phyloP scores from a whole-genome alignment of 2,329 filamentous ascomycete species.

The Hypoxylon rubiginosum region DNA sequence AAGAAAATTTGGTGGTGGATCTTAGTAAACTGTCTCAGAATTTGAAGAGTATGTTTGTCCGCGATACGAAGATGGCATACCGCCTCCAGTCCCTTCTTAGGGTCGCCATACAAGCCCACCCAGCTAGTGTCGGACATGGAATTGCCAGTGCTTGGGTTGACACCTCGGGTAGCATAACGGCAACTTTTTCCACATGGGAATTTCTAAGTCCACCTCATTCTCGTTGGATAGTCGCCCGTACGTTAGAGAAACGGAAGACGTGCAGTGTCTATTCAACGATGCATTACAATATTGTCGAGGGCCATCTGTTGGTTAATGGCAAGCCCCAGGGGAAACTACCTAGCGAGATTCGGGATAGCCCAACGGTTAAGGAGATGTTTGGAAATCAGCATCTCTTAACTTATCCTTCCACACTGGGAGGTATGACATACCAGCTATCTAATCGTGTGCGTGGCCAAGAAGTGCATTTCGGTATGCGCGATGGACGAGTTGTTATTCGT shows the following conservation, averaged over 20 bases:
- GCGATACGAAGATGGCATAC: conserved; percentile 61
- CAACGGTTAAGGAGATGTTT: conserved; percentile 64
- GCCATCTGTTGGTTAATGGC: conserved; percentile 55
- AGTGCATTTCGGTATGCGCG: conserved; percentile 69
- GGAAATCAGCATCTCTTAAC: conserved; percentile 64
- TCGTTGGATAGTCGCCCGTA: conserved; percentile 42
- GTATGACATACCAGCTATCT: conserved; percentile 63
- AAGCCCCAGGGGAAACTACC: conserved; percentile 63
- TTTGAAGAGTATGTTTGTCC: conserved; percentile 58
- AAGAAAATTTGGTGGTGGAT: conserved; percentile 60
- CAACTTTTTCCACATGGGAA: conserved; percentile 52
- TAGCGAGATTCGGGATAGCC: conserved; percentile 59
- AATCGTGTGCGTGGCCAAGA: conserved; percentile 54
- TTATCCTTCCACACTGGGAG: conserved; percentile 64
- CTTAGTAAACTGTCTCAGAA: conserved; percentile 51
- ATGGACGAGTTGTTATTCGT: conserved; percentile 59
- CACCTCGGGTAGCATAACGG: conserved; percentile 32
- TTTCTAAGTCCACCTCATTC: conserved; percentile 42
- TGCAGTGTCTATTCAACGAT: conserved; percentile 37
- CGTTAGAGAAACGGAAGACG: not conserved
- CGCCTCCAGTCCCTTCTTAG: conserved; percentile 54
- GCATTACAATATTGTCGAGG: conserved; percentile 55
- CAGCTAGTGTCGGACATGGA: conserved; percentile 43
- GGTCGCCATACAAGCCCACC: conserved; percentile 49
- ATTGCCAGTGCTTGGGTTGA: conserved; percentile 60